These are phyloP conservation scores for Aspergillus fructus DNA, from an alignment of 2,329 filamentous ascomycete genomes.

Conservation along the genomic window DNA sequence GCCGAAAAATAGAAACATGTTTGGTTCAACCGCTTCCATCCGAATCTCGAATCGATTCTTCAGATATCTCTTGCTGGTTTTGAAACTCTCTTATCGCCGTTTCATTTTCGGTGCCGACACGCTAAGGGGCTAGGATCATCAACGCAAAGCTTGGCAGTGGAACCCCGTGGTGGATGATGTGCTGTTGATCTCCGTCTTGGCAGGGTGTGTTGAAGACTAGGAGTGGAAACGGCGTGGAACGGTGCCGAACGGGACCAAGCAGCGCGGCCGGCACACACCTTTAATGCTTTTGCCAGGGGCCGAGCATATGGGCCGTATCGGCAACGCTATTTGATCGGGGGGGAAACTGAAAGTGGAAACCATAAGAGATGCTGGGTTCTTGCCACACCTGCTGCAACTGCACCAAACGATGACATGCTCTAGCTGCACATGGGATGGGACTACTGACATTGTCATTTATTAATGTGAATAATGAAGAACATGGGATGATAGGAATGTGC, in stretches of 20 bases:
- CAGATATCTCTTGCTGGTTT: background rate
- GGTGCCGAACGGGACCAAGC: conserved; percentile 15
- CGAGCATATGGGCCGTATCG: background rate
- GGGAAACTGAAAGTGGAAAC: background rate
- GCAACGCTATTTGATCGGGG: conserved; percentile 6
- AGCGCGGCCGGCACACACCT: conserved; percentile 14
- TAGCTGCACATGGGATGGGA: background rate
- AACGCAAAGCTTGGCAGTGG: conserved; percentile 33
- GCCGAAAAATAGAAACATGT: background rate
- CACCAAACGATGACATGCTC: background rate
- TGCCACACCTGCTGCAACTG: background rate
- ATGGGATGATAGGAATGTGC: background rate
- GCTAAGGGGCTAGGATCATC: conserved; percentile 21
- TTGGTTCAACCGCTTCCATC: background rate
- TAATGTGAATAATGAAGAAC: background rate
- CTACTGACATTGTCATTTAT: background rate
- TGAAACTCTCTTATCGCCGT: conserved; percentile 3
- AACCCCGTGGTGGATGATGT: conserved; percentile 23
- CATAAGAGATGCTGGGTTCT: background rate
- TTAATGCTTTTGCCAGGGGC: conserved; percentile 8
- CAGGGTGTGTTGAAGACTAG: conserved; percentile 3
- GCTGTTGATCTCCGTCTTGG: conserved; percentile 33
- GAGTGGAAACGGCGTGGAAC: background rate
- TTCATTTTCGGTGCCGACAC: conserved; percentile 1
- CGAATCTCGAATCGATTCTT: background rate